phyloP scores from a whole-genome alignment of 495 filamentous ascomycete genomes.

The Lepidopterella palustris region DNA sequence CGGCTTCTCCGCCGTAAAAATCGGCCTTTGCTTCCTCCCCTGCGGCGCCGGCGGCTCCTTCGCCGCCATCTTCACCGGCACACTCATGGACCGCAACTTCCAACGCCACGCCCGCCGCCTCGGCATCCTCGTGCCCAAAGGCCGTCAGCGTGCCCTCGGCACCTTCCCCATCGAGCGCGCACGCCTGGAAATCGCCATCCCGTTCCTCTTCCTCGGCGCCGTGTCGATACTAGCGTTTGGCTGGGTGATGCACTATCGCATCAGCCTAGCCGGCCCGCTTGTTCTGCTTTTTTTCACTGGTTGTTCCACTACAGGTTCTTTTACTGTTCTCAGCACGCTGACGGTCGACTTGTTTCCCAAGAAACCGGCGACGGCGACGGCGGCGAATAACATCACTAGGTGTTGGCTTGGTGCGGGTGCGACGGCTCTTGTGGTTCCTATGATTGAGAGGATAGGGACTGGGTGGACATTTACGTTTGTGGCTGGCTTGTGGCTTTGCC shows the following conservation, averaged over 20 bases:
- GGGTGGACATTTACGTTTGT: slow-evolving; percentile 68
- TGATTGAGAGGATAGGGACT: slow-evolving; percentile 57
- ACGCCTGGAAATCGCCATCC: slow-evolving; percentile 37
- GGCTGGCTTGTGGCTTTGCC: slow-evolving; percentile 47
- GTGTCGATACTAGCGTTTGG: slow-evolving; percentile 34
- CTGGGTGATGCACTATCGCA: slow-evolving; percentile 35
- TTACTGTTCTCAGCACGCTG: slow-evolving; percentile 48
- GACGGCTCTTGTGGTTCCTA: slow-evolving; percentile 59
- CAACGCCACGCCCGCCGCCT: slow-evolving; percentile 33
- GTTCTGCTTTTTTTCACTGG: slow-evolving; percentile 56
- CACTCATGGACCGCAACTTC: slow-evolving; percentile 39
- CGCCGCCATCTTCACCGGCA: slow-evolving; percentile 23
- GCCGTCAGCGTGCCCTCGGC: slow-evolving; percentile 39
- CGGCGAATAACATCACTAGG: slow-evolving; percentile 62
- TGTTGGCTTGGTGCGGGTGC: slow-evolving; percentile 63
- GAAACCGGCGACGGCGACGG: slow-evolving; percentile 57
- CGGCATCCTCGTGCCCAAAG: slow-evolving; percentile 35
- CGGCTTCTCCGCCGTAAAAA: slow-evolving; percentile 54
- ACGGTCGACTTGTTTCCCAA: slow-evolving; percentile 60
- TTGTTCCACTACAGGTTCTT: slow-evolving; percentile 48
- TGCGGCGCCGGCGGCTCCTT: slow-evolving; percentile 27
- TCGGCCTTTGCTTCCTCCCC: slow-evolving; percentile 51
- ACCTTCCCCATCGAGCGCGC: slow-evolving; percentile 49
- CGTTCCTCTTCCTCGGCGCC: slow-evolving; percentile 25
- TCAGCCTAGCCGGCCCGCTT: slow-evolving; percentile 30